Evolutionary conservation across 176 grass and related monocot species (phyloP).

Genomic region (Avena insularis): DNA sequence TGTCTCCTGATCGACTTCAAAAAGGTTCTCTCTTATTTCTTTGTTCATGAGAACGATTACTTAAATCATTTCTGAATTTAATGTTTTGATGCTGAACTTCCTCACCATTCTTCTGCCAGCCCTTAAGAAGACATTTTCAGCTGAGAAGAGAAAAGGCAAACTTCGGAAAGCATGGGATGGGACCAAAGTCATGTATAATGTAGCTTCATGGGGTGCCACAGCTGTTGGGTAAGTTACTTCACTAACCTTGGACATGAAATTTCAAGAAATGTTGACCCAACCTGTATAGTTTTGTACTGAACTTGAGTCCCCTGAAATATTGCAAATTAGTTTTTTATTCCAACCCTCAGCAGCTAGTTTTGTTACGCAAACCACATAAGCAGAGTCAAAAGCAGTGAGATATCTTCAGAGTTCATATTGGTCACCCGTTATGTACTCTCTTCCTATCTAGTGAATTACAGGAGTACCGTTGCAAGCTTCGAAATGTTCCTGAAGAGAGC

Average conservation of each 20-base stretch:
- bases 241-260: not conserved
- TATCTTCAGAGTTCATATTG: not conserved
- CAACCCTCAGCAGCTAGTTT: not conserved
- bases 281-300: not conserved
- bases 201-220: constrained; percentile 91
- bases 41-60: constrained; percentile 9
- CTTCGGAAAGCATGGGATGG: constrained; percentile 91
- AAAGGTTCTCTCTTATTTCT: constrained; percentile 51
- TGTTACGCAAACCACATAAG: not conserved
- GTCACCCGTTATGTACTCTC: not conserved
- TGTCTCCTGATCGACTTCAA: constrained; percentile 79
- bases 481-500: not conserved
- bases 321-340: not conserved
- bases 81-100: constrained; percentile 34
- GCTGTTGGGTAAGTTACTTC: constrained; percentile 70
- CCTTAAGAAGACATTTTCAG: constrained; percentile 79
- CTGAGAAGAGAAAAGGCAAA: constrained; percentile 74
- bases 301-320: not conserved
- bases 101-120: constrained; percentile 38
- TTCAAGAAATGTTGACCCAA: not conserved
- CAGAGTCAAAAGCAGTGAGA: not conserved
- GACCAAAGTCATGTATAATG: constrained; percentile 78
- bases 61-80: not conserved
- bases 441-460: constrained; percentile 1
- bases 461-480: not conserved